phyloP scores from a whole-genome alignment of 108 stramenopile species.

The Cylindrotheca closterium region DNA sequence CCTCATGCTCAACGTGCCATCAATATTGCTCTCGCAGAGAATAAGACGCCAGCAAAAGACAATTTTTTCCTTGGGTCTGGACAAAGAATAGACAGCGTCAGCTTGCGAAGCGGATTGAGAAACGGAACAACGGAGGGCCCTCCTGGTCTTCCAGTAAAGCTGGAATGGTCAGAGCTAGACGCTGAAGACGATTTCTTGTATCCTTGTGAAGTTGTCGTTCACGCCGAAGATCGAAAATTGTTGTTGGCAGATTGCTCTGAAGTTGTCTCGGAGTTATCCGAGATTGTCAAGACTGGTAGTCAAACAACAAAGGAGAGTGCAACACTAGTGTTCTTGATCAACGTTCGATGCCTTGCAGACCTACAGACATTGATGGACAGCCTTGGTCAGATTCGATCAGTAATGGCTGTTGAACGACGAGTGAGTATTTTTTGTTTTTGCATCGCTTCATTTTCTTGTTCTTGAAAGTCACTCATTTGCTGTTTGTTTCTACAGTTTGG shows the following conservation, averaged over 20 bases:
- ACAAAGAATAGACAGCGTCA: conserved; percentile 37
- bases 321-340: conserved; percentile 70
- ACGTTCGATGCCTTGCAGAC: conserved; percentile 64
- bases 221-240: conserved; percentile 75
- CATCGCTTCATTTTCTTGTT: background rate
- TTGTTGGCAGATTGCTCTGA: conserved; percentile 84
- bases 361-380: conserved; percentile 79
- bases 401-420: conserved; percentile 82
- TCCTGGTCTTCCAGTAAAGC: conserved; percentile 33
- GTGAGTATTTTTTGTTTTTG: conserved; percentile 15
- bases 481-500: conserved; percentile 6
- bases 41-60: conserved; percentile 8
- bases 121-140: background rate
- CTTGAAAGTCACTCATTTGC: background rate
- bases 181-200: conserved; percentile 40
- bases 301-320: conserved; percentile 73
- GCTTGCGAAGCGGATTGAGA: conserved; percentile 18
- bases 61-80: conserved; percentile 4
- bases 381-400: conserved; percentile 60
- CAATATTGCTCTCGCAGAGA: conserved; percentile 46
- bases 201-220: conserved; percentile 65
- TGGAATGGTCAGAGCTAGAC: conserved; percentile 42
- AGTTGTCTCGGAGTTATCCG: conserved; percentile 72
- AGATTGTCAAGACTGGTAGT: conserved; percentile 81
- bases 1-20: conserved; percentile 71